Conservation (phyloP, 768 basidiomycete genomes). For the Boletus tomentosulus region DNA sequence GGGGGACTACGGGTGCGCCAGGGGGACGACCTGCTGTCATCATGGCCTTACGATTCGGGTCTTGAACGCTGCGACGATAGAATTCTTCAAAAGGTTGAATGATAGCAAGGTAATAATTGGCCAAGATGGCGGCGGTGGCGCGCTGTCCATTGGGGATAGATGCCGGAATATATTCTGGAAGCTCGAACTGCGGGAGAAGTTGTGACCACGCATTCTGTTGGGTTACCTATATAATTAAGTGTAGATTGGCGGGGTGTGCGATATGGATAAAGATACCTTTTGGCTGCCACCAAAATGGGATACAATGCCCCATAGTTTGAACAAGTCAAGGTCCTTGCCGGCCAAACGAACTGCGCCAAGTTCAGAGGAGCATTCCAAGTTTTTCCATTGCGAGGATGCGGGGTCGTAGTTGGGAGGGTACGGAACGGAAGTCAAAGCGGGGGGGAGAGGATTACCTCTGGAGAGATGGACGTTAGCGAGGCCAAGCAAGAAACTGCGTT, state of each 20-base stretch:
- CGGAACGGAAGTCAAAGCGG: constrained; percentile 61
- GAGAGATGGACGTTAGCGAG: constrained; percentile 58
- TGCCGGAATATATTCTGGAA: constrained; percentile 53
- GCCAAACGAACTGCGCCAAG: constrained; percentile 63
- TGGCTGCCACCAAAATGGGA: constrained; percentile 55
- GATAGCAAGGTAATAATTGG: constrained; percentile 57
- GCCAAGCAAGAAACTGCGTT: constrained; percentile 54
- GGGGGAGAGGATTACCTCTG: constrained; percentile 65
- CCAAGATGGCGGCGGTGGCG: constrained; percentile 48
- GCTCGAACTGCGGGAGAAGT: constrained; percentile 52
- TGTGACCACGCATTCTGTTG: constrained; percentile 54
- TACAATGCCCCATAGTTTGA: constrained; percentile 66
- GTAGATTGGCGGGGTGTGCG: constrained; percentile 9
- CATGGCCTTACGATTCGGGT: constrained; percentile 55
- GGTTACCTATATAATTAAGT: constrained; percentile 36
- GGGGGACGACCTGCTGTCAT: constrained; percentile 36
- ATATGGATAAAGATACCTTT: constrained; percentile 44
- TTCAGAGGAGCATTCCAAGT: constrained; percentile 58
- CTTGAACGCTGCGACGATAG: constrained; percentile 59
- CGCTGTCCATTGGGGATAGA: constrained; percentile 45
- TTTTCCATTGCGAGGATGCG: constrained; percentile 57
- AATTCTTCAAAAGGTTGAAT: constrained; percentile 70
- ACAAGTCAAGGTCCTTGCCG: constrained; percentile 73
- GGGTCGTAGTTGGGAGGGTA: constrained; percentile 60
- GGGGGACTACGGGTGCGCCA: constrained; percentile 10